A percentile compares a stretch with the other conserved stretches of the same genome.
phyloP scores from a whole-genome alignment of 2,329 filamentous ascomycete genomes.

The Cryoendolithus antarcticus region DNA sequence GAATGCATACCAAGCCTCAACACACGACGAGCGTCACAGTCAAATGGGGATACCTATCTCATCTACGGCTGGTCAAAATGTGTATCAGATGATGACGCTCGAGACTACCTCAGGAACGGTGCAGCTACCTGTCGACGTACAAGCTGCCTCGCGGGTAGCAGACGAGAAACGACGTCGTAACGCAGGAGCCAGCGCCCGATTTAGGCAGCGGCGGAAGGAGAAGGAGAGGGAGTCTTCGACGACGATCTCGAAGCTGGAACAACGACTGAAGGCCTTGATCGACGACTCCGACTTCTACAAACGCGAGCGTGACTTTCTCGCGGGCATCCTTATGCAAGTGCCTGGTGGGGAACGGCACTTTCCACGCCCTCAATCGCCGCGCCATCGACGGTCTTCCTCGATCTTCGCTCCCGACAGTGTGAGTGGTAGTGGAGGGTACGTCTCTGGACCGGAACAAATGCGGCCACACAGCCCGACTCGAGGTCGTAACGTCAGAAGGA shows the following conservation, averaged over 20 bases:
- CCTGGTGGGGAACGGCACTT: conserved; percentile 39
- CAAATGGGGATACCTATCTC: conserved; percentile 33
- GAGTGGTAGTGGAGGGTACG: conserved; percentile 9
- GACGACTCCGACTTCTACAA: conserved; percentile 63
- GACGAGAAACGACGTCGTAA: conserved; percentile 80
- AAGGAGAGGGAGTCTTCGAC: conserved; percentile 61
- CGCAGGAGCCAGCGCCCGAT: conserved; percentile 72
- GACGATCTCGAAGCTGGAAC: conserved; percentile 57
- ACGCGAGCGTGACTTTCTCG: conserved; percentile 58
- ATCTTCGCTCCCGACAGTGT: conserved; percentile 1
- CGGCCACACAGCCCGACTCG: conserved; percentile 15
- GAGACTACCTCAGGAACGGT: conserved; percentile 40
- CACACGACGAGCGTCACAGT: conserved; percentile 15
- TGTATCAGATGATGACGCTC: conserved; percentile 42
- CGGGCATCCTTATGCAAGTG: conserved; percentile 51
- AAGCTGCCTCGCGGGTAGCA: conserved; percentile 68
- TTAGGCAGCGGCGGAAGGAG: conserved; percentile 70
- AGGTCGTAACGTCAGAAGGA: conserved; percentile 15
- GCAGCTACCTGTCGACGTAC: conserved; percentile 62
- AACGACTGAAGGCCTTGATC: conserved; percentile 53
- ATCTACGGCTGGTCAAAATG: conserved; percentile 32
- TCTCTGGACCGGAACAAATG: conserved; percentile 11
- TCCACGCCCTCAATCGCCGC: conserved; percentile 32
- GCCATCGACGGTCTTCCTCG: conserved; percentile 17
- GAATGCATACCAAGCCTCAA: too few species aligned